A percentile compares a stretch with the other conserved stretches of the same genome.
Evolutionary conservation across 2,329 filamentous ascomycete species (phyloP).

Genomic region (Microcyclospora pomicola): DNA sequence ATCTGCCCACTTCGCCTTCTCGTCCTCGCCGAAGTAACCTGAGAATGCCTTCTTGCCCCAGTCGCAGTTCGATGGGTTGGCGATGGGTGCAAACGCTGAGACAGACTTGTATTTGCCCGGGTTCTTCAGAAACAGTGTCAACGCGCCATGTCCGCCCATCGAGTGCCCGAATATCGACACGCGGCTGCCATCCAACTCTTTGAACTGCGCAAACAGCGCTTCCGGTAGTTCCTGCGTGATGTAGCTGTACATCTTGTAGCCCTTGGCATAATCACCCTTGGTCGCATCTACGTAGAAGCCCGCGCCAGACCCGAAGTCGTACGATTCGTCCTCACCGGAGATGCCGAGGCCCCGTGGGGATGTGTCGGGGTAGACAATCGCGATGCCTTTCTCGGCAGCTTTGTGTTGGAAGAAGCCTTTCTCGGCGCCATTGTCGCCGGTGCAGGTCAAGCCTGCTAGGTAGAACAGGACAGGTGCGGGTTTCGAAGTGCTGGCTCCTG

Average conservation of each 20-base stretch:
- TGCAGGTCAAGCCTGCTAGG: slow-evolving; percentile 88
- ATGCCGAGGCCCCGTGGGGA: slow-evolving; percentile 72
- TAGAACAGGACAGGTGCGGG: slow-evolving; percentile 82
- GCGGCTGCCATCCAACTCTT: slow-evolving; percentile 51
- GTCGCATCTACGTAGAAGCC: slow-evolving; percentile 92
- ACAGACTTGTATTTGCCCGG: slow-evolving; percentile 80
- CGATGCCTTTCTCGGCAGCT: slow-evolving; percentile 68
- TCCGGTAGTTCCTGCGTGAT: slow-evolving; percentile 75
- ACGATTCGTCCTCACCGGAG: slow-evolving; percentile 71
- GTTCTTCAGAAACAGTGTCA: slow-evolving; percentile 85
- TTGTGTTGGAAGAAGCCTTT: slow-evolving; percentile 83
- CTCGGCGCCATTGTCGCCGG: slow-evolving; percentile 63
- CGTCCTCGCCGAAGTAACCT: slow-evolving; percentile 70
- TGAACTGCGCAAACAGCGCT: slow-evolving; percentile 58
- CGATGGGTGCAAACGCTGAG: slow-evolving; percentile 79
- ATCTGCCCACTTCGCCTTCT: slow-evolving; percentile 65
- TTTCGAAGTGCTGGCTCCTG: slow-evolving; percentile 44
- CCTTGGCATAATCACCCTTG: slow-evolving; percentile 53
- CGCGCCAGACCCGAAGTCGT: slow-evolving; percentile 83
- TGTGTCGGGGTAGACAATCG: slow-evolving; percentile 91
- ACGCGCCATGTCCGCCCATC: slow-evolving; percentile 93
- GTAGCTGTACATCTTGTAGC: slow-evolving; percentile 94
- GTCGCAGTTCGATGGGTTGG: slow-evolving; percentile 70
- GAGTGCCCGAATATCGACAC: slow-evolving; percentile 86
- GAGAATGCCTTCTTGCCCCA: slow-evolving; percentile 94